Evolutionary conservation across 2,329 filamentous ascomycete species (phyloP).

Genomic region (Neonectria neomacrospora): DNA sequence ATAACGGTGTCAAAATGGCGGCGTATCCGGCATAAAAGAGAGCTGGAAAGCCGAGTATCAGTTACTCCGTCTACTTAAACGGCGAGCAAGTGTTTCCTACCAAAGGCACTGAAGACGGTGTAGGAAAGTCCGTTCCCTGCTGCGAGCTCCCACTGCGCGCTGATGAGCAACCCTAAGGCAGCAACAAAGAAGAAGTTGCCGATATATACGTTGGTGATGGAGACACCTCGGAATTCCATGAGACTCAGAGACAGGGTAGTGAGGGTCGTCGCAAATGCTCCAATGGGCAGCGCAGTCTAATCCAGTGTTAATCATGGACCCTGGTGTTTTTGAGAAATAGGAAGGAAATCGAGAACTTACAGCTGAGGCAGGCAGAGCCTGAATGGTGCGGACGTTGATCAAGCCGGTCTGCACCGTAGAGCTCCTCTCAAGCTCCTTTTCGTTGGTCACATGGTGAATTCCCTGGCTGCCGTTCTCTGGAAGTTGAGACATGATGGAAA

Average conservation of each 20-base stretch:
- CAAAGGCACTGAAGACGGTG: slow-evolving; percentile 43
- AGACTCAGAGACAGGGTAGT: slow-evolving; percentile 43
- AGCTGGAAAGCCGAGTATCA: slow-evolving; percentile 22
- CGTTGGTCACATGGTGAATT: background rate
- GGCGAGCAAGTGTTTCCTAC: slow-evolving; percentile 13
- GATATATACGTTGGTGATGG: slow-evolving; percentile 43
- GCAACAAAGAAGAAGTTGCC: slow-evolving; percentile 46
- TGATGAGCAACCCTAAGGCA: slow-evolving; percentile 43
- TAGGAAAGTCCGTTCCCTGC: slow-evolving; percentile 45
- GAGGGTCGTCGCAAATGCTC: slow-evolving; percentile 44
- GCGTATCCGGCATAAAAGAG: slow-evolving; percentile 47
- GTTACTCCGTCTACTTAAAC: background rate
- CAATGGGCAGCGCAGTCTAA: slow-evolving; percentile 44
- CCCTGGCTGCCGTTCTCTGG: background rate
- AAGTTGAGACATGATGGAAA: background rate
- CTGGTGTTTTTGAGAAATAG: background rate
- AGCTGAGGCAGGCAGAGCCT: background rate
- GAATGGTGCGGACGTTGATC: background rate
- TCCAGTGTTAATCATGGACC: background rate
- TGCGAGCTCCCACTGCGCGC: slow-evolving; percentile 45
- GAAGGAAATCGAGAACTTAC: background rate
- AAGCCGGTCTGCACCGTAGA: background rate
- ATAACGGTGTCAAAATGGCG: slow-evolving; percentile 37
- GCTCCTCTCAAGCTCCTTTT: background rate
- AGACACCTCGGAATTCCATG: slow-evolving; percentile 46